phyloP scores from a whole-genome alignment of 106 monocot species.

The Alisma plantagoaquatica region DNA sequence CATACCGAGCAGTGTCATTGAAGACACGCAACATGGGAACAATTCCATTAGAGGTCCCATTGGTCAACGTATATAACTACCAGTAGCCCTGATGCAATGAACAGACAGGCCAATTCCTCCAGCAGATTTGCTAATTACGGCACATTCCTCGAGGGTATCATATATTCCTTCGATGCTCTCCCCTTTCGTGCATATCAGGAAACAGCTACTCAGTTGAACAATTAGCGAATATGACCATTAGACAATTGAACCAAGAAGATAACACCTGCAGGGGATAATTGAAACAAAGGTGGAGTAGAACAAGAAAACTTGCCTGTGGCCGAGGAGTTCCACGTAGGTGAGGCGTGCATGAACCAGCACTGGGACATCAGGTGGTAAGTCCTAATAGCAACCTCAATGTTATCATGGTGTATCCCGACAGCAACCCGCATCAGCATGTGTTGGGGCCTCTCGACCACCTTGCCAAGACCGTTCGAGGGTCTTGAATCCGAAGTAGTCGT shows the following conservation, averaged over 20 bases:
- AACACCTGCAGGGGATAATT: too few relatives aligned
- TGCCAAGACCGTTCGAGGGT: constrained; percentile 1
- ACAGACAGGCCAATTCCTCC: constrained; percentile 18
- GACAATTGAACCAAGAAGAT: not conserved
- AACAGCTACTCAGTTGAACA: constrained; percentile 2
- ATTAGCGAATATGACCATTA: not conserved
- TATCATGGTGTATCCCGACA: constrained; percentile 1
- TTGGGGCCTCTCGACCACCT: constrained; percentile 5
- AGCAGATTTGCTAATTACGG: constrained; percentile 13
- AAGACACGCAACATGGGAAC: constrained; percentile 16
- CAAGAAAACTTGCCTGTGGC: not conserved
- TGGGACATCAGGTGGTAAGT: constrained; percentile 3
- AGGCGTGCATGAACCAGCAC: not conserved
- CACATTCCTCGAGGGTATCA: constrained; percentile 15
- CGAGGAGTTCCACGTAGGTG: constrained; percentile 1
- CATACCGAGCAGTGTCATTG: constrained; percentile 16
- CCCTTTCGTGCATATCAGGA: not conserved
- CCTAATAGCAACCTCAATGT: not conserved
- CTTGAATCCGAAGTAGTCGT: constrained; percentile 4
- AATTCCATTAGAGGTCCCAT: constrained; percentile 18
- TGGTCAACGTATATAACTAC: constrained; percentile 17
- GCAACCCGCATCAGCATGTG: constrained; percentile 8
- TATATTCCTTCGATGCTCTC: constrained; percentile 8
- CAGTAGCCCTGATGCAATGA: constrained; percentile 12
- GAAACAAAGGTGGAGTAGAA: too few relatives aligned